Percentiles rank a stretch among this genome's conserved stretches.
phyloP scores from a whole-genome alignment of 139 green algal genomes.

The Micractinium sp. region DNA sequence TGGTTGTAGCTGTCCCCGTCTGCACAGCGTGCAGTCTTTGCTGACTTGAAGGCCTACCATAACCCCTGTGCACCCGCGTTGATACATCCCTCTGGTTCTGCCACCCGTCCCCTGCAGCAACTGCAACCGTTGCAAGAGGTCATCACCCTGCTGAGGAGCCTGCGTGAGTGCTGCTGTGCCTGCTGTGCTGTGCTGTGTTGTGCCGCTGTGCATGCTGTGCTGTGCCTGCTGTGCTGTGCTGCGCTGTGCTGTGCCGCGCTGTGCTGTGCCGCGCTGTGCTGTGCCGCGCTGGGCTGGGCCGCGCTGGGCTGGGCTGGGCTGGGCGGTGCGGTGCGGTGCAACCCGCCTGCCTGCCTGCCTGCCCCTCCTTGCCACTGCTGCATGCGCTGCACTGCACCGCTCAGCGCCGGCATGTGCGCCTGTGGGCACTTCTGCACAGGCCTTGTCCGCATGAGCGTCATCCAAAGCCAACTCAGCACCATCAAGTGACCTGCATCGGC shows the following conservation, averaged over 20 bases:
- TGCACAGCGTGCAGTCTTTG: too few relatives aligned
- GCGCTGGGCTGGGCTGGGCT: background rate
- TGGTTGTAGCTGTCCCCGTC: too few relatives aligned
- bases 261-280: background rate
- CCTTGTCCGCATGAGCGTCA: too few relatives aligned
- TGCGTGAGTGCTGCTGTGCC: background rate
- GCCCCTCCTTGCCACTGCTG: background rate
- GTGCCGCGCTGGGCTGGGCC: background rate
- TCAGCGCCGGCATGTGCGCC: background rate
- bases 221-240: background rate
- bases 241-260: background rate
- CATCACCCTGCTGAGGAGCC: background rate
- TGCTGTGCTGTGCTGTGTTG: background rate
- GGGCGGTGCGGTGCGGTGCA: background rate
- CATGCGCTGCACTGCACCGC: background rate
- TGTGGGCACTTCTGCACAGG: background rate
- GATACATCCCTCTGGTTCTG: too few relatives aligned
- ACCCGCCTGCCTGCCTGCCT: background rate
- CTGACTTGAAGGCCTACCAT: too few relatives aligned
- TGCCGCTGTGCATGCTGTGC: background rate
- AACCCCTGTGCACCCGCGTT: too few relatives aligned
- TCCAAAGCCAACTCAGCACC: too few relatives aligned
- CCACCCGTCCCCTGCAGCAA: background rate
- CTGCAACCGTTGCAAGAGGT: slow-evolving; percentile 2
- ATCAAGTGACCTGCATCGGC: too few relatives aligned